Evolutionary conservation across 1,139 yeast genomes (phyloP), one percentile per base, ranked within the genome.

Genomic region (Geotrichum citri-aurantii): DNA sequence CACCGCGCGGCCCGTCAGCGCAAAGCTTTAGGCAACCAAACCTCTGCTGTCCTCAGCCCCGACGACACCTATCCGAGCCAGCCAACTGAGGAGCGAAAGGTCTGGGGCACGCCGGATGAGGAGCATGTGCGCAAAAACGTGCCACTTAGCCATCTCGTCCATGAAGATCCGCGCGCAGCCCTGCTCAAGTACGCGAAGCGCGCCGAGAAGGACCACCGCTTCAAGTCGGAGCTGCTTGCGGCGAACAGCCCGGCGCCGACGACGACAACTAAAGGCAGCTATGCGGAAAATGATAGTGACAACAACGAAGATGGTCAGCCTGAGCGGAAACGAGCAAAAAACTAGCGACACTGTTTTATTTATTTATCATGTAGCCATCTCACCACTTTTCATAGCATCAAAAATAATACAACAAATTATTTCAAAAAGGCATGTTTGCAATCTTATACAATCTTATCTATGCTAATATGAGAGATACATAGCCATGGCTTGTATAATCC

Each of bases 91-190:
- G 46, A 19, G 12, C 21, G 27, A 24, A n/a, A 44, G 26, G 24
- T 67, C 2, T 67, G 70, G 69, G 69, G 68, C 2, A 57, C 64
- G 1, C 69, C 70, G 1, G 68, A 65, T 44, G 63, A 62, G 19
- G 65, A 66, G 52, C 65, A 64, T 54, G 63, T 67, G 17, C 60
- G 62, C 23, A 60, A 62, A 11, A 65, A 65, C 52, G 64, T 65
- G 8, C 57, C 60, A 12, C 48, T 66, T 26, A 62, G 67, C 50
- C 56, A 64, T 33, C 54, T 66, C 48, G 61, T 63, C 12, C 61
- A 63, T 26, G 75, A 74, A 60, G 77, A 74, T 59, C 76, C 77
- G 1, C 62, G 77, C 42, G 76, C 73, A 57, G 75, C 73, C 14
- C 61, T 74, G 52, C 65, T 73, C 31, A 71, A 71, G 58, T 73